Evolutionary conservation across 2,329 filamentous ascomycete species (phyloP).

Genomic region (Dothistroma septosporum): DNA sequence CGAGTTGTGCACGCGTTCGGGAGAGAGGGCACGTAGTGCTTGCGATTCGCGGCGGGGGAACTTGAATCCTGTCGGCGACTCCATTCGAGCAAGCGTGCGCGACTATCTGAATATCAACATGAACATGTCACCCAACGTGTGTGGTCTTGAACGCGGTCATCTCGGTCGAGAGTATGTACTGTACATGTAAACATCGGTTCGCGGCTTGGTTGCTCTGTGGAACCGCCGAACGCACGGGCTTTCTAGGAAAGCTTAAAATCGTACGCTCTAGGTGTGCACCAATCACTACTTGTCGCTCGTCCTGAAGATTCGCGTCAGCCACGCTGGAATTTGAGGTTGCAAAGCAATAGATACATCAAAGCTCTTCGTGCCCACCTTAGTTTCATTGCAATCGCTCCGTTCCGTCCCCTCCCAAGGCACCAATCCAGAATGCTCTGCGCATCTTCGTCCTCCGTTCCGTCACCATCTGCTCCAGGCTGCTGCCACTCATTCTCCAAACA

Average conservation of each 20-base stretch:
- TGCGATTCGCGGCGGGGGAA: conserved; percentile 49
- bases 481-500: neutral
- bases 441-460: neutral
- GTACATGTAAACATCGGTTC: neutral
- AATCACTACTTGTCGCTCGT: too few species aligned
- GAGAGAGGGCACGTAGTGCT: conserved; percentile 59
- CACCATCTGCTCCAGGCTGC: neutral
- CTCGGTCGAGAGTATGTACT: neutral
- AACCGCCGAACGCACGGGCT: neutral
- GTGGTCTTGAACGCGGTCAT: neutral
- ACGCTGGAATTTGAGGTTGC: too few species aligned
- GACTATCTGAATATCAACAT: neutral
- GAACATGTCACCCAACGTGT: neutral
- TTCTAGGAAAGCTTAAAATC: neutral
- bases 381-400: too few species aligned
- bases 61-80: conserved; percentile 43
- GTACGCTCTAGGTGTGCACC: too few species aligned
- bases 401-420: neutral
- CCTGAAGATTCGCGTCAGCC: too few species aligned
- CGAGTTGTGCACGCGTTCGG: conserved; percentile 57
- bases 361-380: too few species aligned
- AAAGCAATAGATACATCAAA: too few species aligned
- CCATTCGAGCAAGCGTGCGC: conserved; percentile 26
- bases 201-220: neutral
- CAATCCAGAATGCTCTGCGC: neutral